phyloP scores from a whole-genome alignment of 2,329 filamentous ascomycete species.

The Ascochyta rabiei region DNA sequence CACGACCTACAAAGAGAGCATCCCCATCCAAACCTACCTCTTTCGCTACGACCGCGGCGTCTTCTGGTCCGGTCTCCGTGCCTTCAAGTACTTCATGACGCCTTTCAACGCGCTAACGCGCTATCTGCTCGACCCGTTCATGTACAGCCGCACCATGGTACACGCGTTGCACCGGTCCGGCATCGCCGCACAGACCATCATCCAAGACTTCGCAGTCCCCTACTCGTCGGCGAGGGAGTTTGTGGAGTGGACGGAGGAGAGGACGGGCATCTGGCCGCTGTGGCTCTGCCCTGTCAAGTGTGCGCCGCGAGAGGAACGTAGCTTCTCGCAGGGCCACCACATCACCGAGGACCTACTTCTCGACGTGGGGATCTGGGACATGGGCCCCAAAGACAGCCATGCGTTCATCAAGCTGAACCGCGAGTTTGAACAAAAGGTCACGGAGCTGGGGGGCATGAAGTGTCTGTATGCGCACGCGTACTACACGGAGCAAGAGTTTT shows the following conservation, averaged over 20 bases:
- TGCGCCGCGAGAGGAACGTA: constrained; percentile 28
- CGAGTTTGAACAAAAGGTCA: constrained; percentile 72
- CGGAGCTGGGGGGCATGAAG: constrained; percentile 76
- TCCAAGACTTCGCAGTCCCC: constrained; percentile 68
- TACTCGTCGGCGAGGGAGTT: constrained; percentile 59
- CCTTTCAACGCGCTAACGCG: constrained; percentile 67
- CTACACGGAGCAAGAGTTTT: constrained; percentile 75
- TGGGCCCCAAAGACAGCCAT: constrained; percentile 62
- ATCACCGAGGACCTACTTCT: constrained; percentile 39
- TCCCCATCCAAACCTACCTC: constrained; percentile 60
- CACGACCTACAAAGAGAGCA: constrained; percentile 43
- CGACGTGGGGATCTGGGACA: constrained; percentile 76
- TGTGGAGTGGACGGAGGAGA: constrained; percentile 57
- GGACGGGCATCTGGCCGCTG: constrained; percentile 60
- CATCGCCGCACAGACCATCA: constrained; percentile 61
- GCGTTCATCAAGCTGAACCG: constrained; percentile 74
- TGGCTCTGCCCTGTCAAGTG: constrained; percentile 63
- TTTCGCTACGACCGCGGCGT: constrained; percentile 69
- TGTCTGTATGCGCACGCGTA: constrained; percentile 89
- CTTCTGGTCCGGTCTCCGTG: constrained; percentile 68
- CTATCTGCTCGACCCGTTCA: constrained; percentile 64
- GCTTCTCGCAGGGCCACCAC: constrained; percentile 39
- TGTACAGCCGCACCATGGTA: constrained; percentile 68
- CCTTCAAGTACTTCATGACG: constrained; percentile 65
- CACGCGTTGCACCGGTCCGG: constrained; percentile 66